These are phyloP conservation scores for Galerina marginata DNA, from an alignment of 768 basidiomycete species.

Conservation along the genomic window DNA sequence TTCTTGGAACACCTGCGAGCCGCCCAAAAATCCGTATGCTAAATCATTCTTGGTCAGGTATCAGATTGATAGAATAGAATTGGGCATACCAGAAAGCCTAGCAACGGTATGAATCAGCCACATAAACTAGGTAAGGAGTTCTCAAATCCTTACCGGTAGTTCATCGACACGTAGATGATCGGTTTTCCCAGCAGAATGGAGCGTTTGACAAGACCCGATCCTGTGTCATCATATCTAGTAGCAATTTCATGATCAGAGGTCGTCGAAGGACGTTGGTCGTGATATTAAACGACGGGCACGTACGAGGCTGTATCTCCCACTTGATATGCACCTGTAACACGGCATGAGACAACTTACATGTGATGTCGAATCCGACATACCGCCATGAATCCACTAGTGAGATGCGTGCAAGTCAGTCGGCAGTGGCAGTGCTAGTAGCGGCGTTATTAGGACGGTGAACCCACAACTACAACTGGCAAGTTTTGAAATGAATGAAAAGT, in stretches of 20 bases:
- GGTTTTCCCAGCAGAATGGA: slow-evolving; percentile 48
- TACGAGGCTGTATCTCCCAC: slow-evolving; percentile 40
- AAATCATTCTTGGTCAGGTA: neutral
- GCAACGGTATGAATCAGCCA: neutral
- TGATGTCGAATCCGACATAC: slow-evolving; percentile 20
- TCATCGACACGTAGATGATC: slow-evolving; percentile 53
- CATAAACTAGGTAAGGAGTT: neutral
- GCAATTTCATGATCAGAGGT: neutral
- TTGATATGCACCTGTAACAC: slow-evolving; percentile 43
- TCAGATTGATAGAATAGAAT: neutral
- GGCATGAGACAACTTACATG: neutral
- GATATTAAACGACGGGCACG: neutral
- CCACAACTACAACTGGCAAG: slow-evolving; percentile 57
- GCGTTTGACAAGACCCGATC: slow-evolving; percentile 41
- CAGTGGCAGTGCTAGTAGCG: neutral
- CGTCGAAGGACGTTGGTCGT: neutral
- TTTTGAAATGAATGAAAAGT: slow-evolving; percentile 39
- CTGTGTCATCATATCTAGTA: slow-evolving; percentile 42
- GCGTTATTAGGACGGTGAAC: slow-evolving; percentile 21
- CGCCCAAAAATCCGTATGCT: slow-evolving; percentile 51
- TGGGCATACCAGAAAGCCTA: slow-evolving; percentile 11
- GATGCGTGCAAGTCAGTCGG: neutral
- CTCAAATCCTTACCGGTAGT: slow-evolving; percentile 38
- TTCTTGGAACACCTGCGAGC: slow-evolving; percentile 48
- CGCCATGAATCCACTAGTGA: slow-evolving; percentile 54